Conservation (phyloP, 805 yeast species). For the Lachancea fermentati region DNA sequence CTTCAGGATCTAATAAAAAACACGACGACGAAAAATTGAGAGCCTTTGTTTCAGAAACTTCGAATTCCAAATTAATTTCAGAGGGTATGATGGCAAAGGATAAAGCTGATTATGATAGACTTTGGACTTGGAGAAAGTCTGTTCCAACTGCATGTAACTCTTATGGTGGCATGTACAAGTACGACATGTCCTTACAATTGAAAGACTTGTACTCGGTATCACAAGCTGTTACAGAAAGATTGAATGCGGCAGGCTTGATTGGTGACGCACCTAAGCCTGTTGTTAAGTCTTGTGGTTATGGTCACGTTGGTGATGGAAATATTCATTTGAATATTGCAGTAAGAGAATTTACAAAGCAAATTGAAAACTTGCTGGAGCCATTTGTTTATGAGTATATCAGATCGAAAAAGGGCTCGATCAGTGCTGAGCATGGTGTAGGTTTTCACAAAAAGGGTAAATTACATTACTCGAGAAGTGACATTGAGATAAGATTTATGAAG, state of each 20-base stretch:
- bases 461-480: slow-evolving; percentile 72
- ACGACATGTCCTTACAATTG: slow-evolving; percentile 90
- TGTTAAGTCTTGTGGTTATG: slow-evolving; percentile 87
- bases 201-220: slow-evolving; percentile 76
- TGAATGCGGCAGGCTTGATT: slow-evolving; percentile 51
- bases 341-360: slow-evolving; percentile 69
- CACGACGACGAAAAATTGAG: slow-evolving; percentile 92
- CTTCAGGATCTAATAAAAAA: slow-evolving; percentile 81
- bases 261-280: slow-evolving; percentile 62
- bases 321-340: slow-evolving; percentile 90
- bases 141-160: slow-evolving; percentile 83
- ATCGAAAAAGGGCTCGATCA: slow-evolving; percentile 70
- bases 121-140: slow-evolving; percentile 96
- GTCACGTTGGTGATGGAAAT: slow-evolving; percentile 98
- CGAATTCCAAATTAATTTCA: slow-evolving; percentile 77
- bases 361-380: slow-evolving; percentile 84
- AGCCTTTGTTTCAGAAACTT: slow-evolving; percentile 69
- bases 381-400: slow-evolving; percentile 89
- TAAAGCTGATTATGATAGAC: slow-evolving; percentile 70
- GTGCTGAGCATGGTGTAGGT: slow-evolving; percentile 97
- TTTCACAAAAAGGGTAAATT: slow-evolving; percentile 92
- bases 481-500: slow-evolving; percentile 69
- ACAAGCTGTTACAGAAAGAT: slow-evolving; percentile 61
- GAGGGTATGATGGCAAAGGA: slow-evolving; percentile 97
- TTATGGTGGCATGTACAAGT: slow-evolving; percentile 93